phyloP scores from a whole-genome alignment of 1,139 yeast species.

The Debaryomyces robertsiae region DNA sequence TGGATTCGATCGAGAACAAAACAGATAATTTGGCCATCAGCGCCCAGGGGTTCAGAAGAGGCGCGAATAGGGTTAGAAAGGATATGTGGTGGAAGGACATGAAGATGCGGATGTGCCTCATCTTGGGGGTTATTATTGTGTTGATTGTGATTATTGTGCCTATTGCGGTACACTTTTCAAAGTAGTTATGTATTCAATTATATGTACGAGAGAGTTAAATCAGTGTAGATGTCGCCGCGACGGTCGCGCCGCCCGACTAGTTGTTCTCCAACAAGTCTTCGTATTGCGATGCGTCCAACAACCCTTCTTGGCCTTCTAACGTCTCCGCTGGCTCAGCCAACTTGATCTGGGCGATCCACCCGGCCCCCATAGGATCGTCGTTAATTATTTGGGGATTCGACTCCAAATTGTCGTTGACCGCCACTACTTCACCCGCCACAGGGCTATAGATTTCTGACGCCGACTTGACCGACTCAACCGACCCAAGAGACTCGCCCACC shows the following conservation, averaged over 20 bases:
- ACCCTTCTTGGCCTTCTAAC: conserved; percentile 32
- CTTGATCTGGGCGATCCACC: conserved; percentile 86
- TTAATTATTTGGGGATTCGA: conserved; percentile 78
- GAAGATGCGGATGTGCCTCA: conserved; percentile 93
- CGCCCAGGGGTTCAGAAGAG: conserved; percentile 95
- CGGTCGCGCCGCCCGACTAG: too few species aligned
- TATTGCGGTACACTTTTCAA: conserved; percentile 76
- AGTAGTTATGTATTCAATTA: conserved; percentile 8
- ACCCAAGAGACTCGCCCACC: conserved; percentile 83
- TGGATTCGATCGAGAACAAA: conserved; percentile 90
- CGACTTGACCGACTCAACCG: conserved; percentile 92
- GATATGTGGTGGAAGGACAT: conserved; percentile 99
- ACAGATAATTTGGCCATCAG: conserved; percentile 91
- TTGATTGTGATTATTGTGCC: conserved; percentile 92
- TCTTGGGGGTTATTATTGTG: conserved; percentile 75
- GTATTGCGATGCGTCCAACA: conserved; percentile 59
- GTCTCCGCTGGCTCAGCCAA: conserved; percentile 37
- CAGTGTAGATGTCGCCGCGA: too few species aligned
- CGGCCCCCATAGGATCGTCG: conserved; percentile 88
- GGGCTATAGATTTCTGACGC: conserved; percentile 95
- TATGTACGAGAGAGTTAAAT: conserved; percentile 8
- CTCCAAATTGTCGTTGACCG: conserved; percentile 66
- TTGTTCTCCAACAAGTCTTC: conserved; percentile 62
- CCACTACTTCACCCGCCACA: conserved; percentile 73
- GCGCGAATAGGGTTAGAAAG: conserved; percentile 96